Evolutionary conservation across 306 rosid species (phyloP), one percentile per base, ranked within the genome.

Genomic region (Mucuna pruriens): DNA sequence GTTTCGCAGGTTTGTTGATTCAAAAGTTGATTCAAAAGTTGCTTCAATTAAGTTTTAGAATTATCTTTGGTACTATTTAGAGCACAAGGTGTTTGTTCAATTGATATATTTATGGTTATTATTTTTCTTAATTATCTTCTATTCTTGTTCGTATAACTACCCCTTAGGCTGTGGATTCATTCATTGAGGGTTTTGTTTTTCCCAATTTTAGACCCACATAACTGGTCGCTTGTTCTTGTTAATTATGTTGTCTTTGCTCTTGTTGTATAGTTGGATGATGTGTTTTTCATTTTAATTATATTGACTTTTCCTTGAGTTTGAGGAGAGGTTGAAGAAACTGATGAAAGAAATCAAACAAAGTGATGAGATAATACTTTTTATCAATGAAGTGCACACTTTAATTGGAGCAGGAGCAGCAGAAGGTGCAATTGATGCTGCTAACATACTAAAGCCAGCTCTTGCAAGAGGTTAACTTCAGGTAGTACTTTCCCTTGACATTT

Each of bases 11-110:
- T 60, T 81, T 64, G 63, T 9, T 76, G 36, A 52, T 23, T n/a
- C n/a, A n/a, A n/a, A n/a, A n/a, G n/a, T n/a, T n/a, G n/a, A n/a
- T n/a, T 63, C 64, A 49, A 38, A 54, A 38, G 49, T 65, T 83
- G 70, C 69, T 62, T 83, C 79, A n/a, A 15, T 77, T 71, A 77
- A 52, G 63, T 62, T 76, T 58, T 39, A 54, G 51, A 36, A 40
- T 36, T 49, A 16, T 20, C 20, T 3, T 20, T 0, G 1, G 1
- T 46, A 10, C 9, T 31, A 38, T 69, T 70, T 82, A 2, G 20
- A 58, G 71, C 71, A 48, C n/a, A 6, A 22, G 52, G 38, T 54
- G 80, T 71, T 83, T 62, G 69, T 15, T 78, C 5, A 52, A 52
- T 22, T 36, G 12, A 8, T 70, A n/a, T 44, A n/a, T n/a, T n/a